phyloP scores from a whole-genome alignment of 1,284 basidiomycete species.

The Phellinidium pouzarii region DNA sequence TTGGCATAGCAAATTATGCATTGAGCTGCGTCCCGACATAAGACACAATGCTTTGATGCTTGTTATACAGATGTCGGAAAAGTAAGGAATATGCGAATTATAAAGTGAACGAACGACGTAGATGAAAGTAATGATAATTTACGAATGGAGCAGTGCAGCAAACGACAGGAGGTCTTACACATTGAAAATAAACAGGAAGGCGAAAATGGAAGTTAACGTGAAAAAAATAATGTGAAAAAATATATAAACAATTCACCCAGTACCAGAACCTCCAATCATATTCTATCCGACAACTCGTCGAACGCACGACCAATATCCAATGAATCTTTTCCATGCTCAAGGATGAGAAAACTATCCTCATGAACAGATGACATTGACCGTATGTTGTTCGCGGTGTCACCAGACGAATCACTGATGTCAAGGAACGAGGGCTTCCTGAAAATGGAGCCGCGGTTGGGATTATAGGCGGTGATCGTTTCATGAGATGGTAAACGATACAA shows the following conservation, averaged over 20 bases:
- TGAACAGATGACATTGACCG: constrained; percentile 23
- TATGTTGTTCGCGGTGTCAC: constrained; percentile 25
- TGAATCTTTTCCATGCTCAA: constrained; percentile 48
- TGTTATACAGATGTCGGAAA: constrained; percentile 11
- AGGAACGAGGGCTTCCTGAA: constrained; percentile 66
- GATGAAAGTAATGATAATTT: constrained; percentile 5
- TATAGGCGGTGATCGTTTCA: constrained; percentile 18
- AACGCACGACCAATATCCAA: constrained; percentile 51
- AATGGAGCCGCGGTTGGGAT: constrained; percentile 30
- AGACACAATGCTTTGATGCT: constrained; percentile 10
- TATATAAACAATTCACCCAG: too few species aligned
- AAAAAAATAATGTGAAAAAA: constrained; percentile 20
- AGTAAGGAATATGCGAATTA: neutral
- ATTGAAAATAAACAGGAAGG: constrained; percentile 21
- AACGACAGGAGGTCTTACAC: constrained; percentile 7
- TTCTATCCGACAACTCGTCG: constrained; percentile 22
- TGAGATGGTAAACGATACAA: constrained; percentile 10
- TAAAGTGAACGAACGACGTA: constrained; percentile 6
- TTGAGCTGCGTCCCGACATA: constrained; percentile 1
- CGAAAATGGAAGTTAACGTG: constrained; percentile 22
- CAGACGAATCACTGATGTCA: constrained; percentile 49
- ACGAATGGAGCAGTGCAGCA: neutral
- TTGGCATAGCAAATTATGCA: constrained; percentile 8
- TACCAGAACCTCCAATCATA: constrained; percentile 14
- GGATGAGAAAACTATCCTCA: constrained; percentile 56